These are phyloP conservation scores for Brassica incana DNA, from an alignment of 345 rosid species.

Conservation along the genomic window DNA sequence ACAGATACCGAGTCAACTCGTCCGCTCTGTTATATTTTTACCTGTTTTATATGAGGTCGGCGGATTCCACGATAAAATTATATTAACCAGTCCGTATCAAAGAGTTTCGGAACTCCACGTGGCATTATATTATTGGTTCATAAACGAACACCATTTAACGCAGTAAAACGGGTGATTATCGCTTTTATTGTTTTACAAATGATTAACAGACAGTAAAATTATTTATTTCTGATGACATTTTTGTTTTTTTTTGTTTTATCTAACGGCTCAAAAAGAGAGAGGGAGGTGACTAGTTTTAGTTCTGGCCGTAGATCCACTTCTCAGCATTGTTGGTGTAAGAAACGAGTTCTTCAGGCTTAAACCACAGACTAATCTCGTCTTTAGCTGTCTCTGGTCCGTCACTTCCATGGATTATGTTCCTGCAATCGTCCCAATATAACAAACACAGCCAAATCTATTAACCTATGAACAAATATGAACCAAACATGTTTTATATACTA, in stretches of 20 bases:
- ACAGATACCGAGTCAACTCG: slow-evolving; percentile 20
- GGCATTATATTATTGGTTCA: not conserved
- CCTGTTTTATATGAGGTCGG: slow-evolving; percentile 4
- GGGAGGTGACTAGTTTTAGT: slow-evolving; percentile 40
- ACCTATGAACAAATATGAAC: not conserved
- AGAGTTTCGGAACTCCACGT: not conserved
- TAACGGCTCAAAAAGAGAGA: not conserved
- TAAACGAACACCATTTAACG: not conserved
- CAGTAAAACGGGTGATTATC: not conserved
- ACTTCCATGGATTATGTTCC: slow-evolving; percentile 96
- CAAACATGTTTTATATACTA: not conserved
- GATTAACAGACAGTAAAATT: not conserved
- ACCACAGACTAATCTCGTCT: slow-evolving; percentile 89
- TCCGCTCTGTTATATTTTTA: not conserved
- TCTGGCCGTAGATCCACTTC: slow-evolving; percentile 87
- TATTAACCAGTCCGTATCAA: not conserved
- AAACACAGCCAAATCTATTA: not conserved
- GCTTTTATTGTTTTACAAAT: not conserved
- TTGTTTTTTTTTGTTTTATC: not conserved
- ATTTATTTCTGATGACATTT: not conserved
- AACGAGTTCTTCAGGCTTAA: slow-evolving; percentile 92
- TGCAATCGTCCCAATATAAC: slow-evolving; percentile 28
- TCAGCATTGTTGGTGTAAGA: slow-evolving; percentile 73
- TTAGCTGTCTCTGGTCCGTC: slow-evolving; percentile 97
- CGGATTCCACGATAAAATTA: slow-evolving; percentile 6